Evolutionary conservation across 208 protist species (phyloP).

Genomic region (Trichomonas gallinae): DNA sequence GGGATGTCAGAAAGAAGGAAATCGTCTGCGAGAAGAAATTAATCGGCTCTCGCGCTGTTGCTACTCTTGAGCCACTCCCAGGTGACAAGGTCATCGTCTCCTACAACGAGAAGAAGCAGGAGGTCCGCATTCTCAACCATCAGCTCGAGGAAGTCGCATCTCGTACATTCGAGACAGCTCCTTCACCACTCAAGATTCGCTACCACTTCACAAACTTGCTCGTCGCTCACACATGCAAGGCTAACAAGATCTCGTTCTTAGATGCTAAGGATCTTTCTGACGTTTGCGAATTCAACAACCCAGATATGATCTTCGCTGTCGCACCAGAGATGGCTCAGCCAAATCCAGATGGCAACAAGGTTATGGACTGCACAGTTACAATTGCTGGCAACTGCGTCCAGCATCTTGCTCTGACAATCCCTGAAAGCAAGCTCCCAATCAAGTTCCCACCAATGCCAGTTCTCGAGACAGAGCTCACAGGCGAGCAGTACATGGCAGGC

Average conservation of each 20-base stretch:
- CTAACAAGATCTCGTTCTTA: neutral
- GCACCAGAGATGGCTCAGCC: neutral
- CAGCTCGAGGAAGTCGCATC: neutral
- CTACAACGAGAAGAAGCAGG: neutral
- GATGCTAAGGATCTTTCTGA: neutral
- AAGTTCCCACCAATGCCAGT: conserved; percentile 17
- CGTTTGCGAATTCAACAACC: neutral
- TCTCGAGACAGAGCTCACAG: neutral
- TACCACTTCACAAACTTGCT: neutral
- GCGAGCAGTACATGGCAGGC: neutral
- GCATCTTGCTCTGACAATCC: neutral
- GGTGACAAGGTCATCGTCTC: neutral
- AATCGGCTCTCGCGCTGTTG: neutral
- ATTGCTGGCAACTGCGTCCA: neutral
- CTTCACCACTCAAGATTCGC: neutral
- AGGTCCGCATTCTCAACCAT: neutral
- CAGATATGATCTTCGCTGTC: neutral
- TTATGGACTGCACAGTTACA: neutral
- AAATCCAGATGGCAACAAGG: neutral
- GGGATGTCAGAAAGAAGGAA: neutral
- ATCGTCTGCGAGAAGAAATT: neutral
- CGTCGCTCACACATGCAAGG: neutral
- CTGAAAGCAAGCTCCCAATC: neutral
- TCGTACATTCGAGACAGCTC: neutral
- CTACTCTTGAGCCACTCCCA: neutral